Conservation (phyloP, 2,329 filamentous ascomycete species). For the Paecilomyces fulvus region DNA sequence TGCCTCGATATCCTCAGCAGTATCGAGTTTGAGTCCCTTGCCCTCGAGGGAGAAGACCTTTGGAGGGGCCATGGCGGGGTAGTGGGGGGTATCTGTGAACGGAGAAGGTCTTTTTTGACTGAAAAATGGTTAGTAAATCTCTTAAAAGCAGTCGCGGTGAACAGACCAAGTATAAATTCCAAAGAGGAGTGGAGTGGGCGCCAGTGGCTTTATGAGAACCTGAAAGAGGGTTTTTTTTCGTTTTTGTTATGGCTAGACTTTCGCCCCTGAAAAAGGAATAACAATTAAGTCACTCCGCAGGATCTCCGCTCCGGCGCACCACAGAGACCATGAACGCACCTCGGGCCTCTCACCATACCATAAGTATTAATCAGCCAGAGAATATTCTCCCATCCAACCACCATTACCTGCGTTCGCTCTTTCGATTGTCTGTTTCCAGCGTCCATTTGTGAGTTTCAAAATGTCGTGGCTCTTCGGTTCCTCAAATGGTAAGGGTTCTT, state of each 20-base stretch:
- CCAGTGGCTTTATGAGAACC: slow-evolving; percentile 7
- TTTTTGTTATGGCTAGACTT: slow-evolving; percentile 5
- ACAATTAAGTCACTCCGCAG: slow-evolving; percentile 5
- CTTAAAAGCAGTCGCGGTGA: background rate
- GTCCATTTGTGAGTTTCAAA: slow-evolving; percentile 1
- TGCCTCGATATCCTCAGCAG: slow-evolving; percentile 73
- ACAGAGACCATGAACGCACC: slow-evolving; percentile 12
- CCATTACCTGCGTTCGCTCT: background rate
- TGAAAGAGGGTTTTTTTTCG: slow-evolving; percentile 7
- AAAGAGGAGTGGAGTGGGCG: background rate
- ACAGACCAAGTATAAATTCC: background rate
- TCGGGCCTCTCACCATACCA: background rate
- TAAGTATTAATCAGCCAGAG: slow-evolving; percentile 13
- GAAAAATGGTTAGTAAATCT: background rate
- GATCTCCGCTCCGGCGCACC: slow-evolving; percentile 11
- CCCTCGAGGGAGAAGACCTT: slow-evolving; percentile 79
- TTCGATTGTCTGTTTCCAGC: background rate
- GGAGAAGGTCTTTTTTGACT: background rate
- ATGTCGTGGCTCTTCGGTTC: slow-evolving; percentile 32
- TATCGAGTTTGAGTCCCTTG: slow-evolving; percentile 86
- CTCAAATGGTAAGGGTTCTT: slow-evolving; percentile 19
- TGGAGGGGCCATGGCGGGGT: slow-evolving; percentile 44
- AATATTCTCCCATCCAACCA: background rate
- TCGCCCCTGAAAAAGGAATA: slow-evolving; percentile 8
- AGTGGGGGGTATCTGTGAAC: slow-evolving; percentile 10